Evolutionary conservation across 768 basidiomycete genomes (phyloP).

Genomic region (Chalciporus pseudorubinellus): DNA sequence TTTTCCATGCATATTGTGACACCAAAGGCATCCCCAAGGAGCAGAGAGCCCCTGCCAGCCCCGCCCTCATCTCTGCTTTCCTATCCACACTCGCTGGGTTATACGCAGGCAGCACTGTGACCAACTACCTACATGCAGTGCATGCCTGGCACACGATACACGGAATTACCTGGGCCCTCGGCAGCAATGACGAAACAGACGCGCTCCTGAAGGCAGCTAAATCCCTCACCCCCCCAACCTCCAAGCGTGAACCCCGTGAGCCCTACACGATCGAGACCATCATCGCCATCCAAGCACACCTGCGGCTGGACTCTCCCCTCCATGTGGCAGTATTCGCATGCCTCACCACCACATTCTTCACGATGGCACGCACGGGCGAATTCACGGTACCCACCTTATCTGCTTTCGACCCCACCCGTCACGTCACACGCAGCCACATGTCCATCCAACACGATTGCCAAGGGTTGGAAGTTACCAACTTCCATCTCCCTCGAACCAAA

Average conservation of each 20-base stretch:
- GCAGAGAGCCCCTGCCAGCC: background rate
- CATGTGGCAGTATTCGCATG: conserved; percentile 38
- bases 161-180: background rate
- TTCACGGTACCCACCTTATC: conserved; percentile 35
- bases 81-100: background rate
- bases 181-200: conserved; percentile 10
- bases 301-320: conserved; percentile 16
- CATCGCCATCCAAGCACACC: background rate
- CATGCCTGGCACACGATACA: background rate
- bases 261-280: conserved; percentile 16
- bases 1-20: background rate
- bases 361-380: conserved; percentile 34
- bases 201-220: conserved; percentile 16
- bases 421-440: conserved; percentile 31
- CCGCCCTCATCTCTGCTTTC: background rate
- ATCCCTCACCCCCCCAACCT: conserved; percentile 8
- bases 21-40: background rate
- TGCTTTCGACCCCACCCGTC: conserved; percentile 27
- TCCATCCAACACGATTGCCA: conserved; percentile 19
- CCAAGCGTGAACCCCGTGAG: conserved; percentile 3
- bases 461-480: conserved; percentile 9
- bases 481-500: conserved; percentile 17
- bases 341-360: conserved; percentile 39
- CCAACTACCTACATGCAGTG: background rate
- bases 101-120: background rate